A percentile compares a stretch with the other conserved stretches of the same genome.
Evolutionary conservation across 2,329 filamentous ascomycete genomes (phyloP).

Genomic region (Diplodia intermedia): DNA sequence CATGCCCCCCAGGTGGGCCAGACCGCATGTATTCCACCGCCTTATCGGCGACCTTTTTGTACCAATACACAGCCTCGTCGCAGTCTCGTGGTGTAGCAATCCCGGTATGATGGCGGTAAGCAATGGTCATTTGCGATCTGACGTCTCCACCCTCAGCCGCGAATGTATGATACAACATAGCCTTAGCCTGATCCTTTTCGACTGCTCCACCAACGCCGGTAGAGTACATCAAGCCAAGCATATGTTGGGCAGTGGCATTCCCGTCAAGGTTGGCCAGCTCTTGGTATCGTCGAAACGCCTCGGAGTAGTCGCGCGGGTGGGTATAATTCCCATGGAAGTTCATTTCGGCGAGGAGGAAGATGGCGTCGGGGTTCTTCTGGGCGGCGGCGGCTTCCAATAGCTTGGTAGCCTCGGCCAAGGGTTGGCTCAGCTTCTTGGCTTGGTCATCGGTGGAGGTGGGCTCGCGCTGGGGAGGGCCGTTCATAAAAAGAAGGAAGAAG

Average conservation of each 20-base stretch:
- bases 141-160: constrained; percentile 84
- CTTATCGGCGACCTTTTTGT: constrained; percentile 92
- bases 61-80: constrained; percentile 83
- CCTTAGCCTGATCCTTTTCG: constrained; percentile 85
- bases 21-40: constrained; percentile 86
- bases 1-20: constrained; percentile 86
- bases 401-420: constrained; percentile 64
- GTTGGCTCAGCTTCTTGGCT: constrained; percentile 55
- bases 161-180: constrained; percentile 92
- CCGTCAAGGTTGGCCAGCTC: constrained; percentile 77
- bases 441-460: constrained; percentile 48
- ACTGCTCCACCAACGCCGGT: constrained; percentile 87
- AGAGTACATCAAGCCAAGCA: constrained; percentile 94
- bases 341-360: constrained; percentile 89
- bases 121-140: constrained; percentile 91
- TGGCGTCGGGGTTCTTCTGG: constrained; percentile 74
- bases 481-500: constrained; percentile 70
- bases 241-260: constrained; percentile 92
- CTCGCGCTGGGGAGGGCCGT: constrained; percentile 60
- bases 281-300: constrained; percentile 82
- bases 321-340: constrained; percentile 97
- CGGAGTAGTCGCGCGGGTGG: constrained; percentile 79
- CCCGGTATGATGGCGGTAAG: constrained; percentile 82
- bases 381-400: constrained; percentile 66
- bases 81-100: constrained; percentile 87